phyloP scores from a whole-genome alignment of 2,329 filamentous ascomycete species.

The Westerdykella aurantiaca region DNA sequence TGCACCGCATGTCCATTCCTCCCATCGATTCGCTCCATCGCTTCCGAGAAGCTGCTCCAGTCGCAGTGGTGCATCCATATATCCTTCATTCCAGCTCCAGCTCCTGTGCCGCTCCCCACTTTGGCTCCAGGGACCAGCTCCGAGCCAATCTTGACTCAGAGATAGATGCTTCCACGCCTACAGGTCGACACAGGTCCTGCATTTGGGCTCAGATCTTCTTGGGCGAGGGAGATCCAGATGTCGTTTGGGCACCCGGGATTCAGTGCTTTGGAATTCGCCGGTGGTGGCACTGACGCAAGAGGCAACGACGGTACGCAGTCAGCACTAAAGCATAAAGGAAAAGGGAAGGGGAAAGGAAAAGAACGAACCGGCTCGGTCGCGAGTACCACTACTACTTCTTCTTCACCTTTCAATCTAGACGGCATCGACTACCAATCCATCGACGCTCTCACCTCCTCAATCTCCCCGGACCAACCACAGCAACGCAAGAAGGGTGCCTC shows the following conservation, averaged over 20 bases:
- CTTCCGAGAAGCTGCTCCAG: no score
- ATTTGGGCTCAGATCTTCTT: no score
- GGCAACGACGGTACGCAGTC: background rate
- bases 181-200: no score
- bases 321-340: background rate
- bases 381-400: background rate
- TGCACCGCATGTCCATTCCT: no score
- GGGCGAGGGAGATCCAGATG: no score
- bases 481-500: background rate
- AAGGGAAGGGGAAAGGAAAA: background rate
- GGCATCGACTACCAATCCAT: background rate
- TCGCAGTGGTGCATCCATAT: no score
- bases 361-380: background rate
- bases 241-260: slow-evolving; percentile 32
- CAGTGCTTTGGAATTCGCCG: slow-evolving; percentile 29
- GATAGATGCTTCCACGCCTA: no score
- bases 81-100: no score
- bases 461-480: background rate
- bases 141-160: no score
- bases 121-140: no score
- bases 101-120: no score
- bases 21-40: no score
- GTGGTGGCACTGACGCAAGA: slow-evolving; percentile 2
- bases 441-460: background rate
- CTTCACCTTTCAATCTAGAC: background rate